Conservation (phyloP, 1,139 yeast species). For the Meyerozyma carpophila region DNA sequence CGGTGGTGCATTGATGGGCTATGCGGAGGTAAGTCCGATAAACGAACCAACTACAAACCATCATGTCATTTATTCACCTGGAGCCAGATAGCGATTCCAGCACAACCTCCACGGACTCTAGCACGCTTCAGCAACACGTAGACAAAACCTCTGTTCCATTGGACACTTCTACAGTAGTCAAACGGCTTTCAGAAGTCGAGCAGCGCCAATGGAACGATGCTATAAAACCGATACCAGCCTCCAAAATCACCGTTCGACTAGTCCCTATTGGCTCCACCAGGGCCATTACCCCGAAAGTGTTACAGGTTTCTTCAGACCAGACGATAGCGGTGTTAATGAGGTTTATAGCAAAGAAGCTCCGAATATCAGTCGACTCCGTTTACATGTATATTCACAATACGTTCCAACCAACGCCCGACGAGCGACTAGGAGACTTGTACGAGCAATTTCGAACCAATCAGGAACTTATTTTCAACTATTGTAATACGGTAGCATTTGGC, state of each 20-base stretch:
- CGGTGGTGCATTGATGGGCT: too few relatives aligned
- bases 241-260: slow-evolving; percentile 42
- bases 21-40: not conserved
- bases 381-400: slow-evolving; percentile 52
- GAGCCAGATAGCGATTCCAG: slow-evolving; percentile 1
- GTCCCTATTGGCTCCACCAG: slow-evolving; percentile 57
- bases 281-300: slow-evolving; percentile 43
- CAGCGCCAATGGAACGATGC: not conserved
- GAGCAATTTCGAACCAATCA: slow-evolving; percentile 39
- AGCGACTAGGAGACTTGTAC: slow-evolving; percentile 44
- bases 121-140: not conserved
- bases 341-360: slow-evolving; percentile 40
- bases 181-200: not conserved
- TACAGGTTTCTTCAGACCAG: slow-evolving; percentile 43
- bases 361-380: slow-evolving; percentile 17
- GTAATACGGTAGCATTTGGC: slow-evolving; percentile 57
- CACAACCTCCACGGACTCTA: not conserved
- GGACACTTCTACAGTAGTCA: not conserved
- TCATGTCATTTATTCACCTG: not conserved
- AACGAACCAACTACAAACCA: not conserved
- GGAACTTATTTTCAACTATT: slow-evolving; percentile 51
- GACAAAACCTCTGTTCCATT: not conserved
- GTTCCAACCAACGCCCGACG: slow-evolving; percentile 58
- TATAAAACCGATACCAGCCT: not conserved
- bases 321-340: slow-evolving; percentile 40